A percentile compares a stretch with the other conserved stretches of the same genome.
phyloP scores from a whole-genome alignment of 2,329 filamentous ascomycete genomes.

The Aspergillus pseudoviridinutans region DNA sequence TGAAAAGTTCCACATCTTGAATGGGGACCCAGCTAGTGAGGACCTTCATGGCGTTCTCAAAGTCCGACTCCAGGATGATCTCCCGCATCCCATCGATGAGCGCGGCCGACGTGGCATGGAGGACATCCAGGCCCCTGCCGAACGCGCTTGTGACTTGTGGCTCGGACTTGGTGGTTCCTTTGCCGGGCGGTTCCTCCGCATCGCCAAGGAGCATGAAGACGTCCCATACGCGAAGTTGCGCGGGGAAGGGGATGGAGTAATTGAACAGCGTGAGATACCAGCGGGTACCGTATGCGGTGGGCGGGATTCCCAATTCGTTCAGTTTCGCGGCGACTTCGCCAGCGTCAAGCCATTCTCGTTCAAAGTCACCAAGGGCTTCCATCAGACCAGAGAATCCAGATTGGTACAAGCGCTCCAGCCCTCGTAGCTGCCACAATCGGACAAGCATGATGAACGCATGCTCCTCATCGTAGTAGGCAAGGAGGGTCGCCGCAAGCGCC shows the following conservation, averaged over 20 bases:
- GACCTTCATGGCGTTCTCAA: slow-evolving; percentile 97
- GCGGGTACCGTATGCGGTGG: slow-evolving; percentile 89
- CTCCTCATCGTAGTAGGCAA: slow-evolving; percentile 97
- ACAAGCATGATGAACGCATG: slow-evolving; percentile 93
- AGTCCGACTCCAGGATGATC: slow-evolving; percentile 86
- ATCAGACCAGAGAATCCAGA: slow-evolving; percentile 83
- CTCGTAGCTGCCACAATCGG: slow-evolving; percentile 85
- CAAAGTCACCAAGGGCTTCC: slow-evolving; percentile 79
- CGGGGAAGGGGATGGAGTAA: slow-evolving; percentile 88
- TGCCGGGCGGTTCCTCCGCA: slow-evolving; percentile 44
- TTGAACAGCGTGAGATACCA: slow-evolving; percentile 99
- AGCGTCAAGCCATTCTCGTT: slow-evolving; percentile 72
- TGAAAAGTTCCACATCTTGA: slow-evolving; percentile 87
- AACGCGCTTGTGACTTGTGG: slow-evolving; percentile 37
- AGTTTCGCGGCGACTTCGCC: slow-evolving; percentile 78
- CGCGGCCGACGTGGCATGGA: slow-evolving; percentile 86
- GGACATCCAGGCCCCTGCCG: slow-evolving; percentile 70
- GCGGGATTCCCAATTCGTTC: slow-evolving; percentile 71
- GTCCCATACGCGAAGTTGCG: slow-evolving; percentile 95
- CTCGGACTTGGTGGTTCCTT: slow-evolving; percentile 23
- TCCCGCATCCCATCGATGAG: slow-evolving; percentile 87
- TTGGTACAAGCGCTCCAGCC: slow-evolving; percentile 78
- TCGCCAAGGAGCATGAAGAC: slow-evolving; percentile 94
- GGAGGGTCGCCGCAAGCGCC: slow-evolving; percentile 80
- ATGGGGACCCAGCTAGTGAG: slow-evolving; percentile 91